Conservation (phyloP, 139 green algal genomes). For the Haematococcus lacustris region DNA sequence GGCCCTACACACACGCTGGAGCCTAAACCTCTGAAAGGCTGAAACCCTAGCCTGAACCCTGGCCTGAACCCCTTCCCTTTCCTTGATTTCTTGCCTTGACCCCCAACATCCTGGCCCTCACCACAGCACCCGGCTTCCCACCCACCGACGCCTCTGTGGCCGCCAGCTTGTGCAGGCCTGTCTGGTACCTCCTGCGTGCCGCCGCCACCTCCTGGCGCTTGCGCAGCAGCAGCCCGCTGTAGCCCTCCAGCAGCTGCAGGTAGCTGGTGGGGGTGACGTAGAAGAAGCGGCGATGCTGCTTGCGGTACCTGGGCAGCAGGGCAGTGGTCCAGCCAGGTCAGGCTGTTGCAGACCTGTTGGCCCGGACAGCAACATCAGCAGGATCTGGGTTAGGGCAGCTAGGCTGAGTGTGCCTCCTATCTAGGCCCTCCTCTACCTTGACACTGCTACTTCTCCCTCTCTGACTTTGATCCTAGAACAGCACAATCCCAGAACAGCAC, state of each 20-base stretch:
- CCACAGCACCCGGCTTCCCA: no score
- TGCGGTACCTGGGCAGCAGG: neutral
- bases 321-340: neutral
- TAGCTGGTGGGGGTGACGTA: slow-evolving; percentile 48
- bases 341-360: neutral
- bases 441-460: no score
- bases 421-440: no score
- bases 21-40: neutral
- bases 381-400: no score
- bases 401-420: no score
- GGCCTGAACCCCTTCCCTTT: no score
- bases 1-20: no score
- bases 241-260: slow-evolving; percentile 49
- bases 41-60: neutral
- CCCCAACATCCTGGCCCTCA: no score
- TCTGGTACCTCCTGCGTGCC: slow-evolving; percentile 34
- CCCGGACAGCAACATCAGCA: neutral
- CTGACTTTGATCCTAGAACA: no score
- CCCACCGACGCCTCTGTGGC: slow-evolving; percentile 42
- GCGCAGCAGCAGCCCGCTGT: slow-evolving; percentile 43
- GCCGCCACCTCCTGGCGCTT: slow-evolving; percentile 21
- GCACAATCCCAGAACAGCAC: no score
- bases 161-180: slow-evolving; percentile 64
- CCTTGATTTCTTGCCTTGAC: no score
- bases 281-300: slow-evolving; percentile 36